Evolutionary conservation across 805 yeast genomes (phyloP).

Genomic region (Metschnikowia reukaufii): DNA sequence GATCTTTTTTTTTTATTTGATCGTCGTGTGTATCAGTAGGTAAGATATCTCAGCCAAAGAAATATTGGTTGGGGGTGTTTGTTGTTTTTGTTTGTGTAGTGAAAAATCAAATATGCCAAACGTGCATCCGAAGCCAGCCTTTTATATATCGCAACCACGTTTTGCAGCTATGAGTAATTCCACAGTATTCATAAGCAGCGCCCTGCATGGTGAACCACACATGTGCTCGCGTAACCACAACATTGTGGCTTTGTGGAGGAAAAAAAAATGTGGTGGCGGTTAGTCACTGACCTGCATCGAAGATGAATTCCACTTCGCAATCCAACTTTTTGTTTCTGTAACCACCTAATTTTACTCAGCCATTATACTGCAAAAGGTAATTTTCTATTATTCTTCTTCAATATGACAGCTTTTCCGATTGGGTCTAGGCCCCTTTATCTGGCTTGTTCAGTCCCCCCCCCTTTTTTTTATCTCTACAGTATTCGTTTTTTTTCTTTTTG

Average conservation of each 20-base stretch:
- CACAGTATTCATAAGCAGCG: constrained; percentile 3
- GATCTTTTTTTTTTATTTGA: too few relatives aligned
- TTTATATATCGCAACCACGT: constrained; percentile 12
- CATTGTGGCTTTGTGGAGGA: constrained; percentile 5
- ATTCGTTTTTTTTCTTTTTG: too few relatives aligned
- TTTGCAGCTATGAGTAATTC: constrained; percentile 15
- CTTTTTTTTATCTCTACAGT: too few relatives aligned
- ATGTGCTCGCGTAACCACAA: constrained; percentile 12
- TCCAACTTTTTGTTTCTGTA: constrained; percentile 4
- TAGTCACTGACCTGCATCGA: too few relatives aligned
- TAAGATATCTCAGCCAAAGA: too few relatives aligned
- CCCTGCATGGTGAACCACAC: constrained; percentile 6
- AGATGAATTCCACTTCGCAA: constrained; percentile 7
- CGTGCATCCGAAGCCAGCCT: constrained; percentile 3
- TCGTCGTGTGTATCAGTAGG: too few relatives aligned
- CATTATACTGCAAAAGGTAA: too few relatives aligned
- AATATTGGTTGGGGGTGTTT: too few relatives aligned
- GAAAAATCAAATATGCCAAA: not conserved
- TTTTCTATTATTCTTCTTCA: too few relatives aligned
- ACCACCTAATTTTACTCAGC: not conserved
- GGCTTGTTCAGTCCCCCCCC: too few relatives aligned
- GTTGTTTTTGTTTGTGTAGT: not conserved
- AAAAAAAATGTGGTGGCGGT: constrained; percentile 9
- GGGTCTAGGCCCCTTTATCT: too few relatives aligned
- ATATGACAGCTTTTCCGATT: too few relatives aligned